Evolutionary conservation across 2,329 filamentous ascomycete species (phyloP).

Genomic region (Fusarium nygamai): DNA sequence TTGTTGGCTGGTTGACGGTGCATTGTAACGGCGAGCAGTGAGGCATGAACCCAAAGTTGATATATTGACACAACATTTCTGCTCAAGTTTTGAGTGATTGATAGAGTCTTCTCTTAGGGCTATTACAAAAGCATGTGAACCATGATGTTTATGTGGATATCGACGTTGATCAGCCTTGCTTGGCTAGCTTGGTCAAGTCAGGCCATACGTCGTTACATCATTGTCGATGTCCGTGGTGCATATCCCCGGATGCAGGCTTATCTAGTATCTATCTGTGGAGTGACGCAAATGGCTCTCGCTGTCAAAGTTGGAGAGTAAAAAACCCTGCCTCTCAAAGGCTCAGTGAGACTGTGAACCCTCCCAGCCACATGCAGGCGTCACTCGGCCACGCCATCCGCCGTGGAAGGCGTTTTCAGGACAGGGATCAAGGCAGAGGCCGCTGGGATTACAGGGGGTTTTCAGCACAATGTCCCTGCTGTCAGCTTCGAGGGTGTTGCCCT

Average conservation of each 20-base stretch:
- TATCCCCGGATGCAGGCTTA: slow-evolving; percentile 20
- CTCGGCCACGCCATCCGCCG: slow-evolving; percentile 32
- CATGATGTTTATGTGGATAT: slow-evolving; percentile 13
- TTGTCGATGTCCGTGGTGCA: slow-evolving; percentile 8
- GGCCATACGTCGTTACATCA: slow-evolving; percentile 27
- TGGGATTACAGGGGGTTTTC: slow-evolving; percentile 19
- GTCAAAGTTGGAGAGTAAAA: slow-evolving; percentile 7
- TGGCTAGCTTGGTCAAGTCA: slow-evolving; percentile 2
- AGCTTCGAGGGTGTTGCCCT: slow-evolving; percentile 23
- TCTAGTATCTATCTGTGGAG: slow-evolving; percentile 18
- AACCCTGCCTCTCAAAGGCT: slow-evolving; percentile 1
- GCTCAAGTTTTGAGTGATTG: neutral
- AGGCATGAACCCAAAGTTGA: slow-evolving; percentile 6
- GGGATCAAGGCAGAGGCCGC: slow-evolving; percentile 21
- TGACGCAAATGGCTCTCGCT: slow-evolving; percentile 37
- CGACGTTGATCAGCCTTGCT: slow-evolving; percentile 4
- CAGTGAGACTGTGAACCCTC: neutral
- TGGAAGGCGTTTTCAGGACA: slow-evolving; percentile 20
- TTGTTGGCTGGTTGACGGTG: slow-evolving; percentile 8
- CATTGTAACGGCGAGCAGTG: slow-evolving; percentile 2
- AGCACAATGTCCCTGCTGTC: neutral
- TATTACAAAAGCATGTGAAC: slow-evolving; percentile 11
- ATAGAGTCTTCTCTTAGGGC: neutral
- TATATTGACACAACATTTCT: neutral
- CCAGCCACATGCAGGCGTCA: slow-evolving; percentile 33